Evolutionary conservation across 2,329 filamentous ascomycete species (phyloP).

Genomic region (Colletotrichum incanum): DNA sequence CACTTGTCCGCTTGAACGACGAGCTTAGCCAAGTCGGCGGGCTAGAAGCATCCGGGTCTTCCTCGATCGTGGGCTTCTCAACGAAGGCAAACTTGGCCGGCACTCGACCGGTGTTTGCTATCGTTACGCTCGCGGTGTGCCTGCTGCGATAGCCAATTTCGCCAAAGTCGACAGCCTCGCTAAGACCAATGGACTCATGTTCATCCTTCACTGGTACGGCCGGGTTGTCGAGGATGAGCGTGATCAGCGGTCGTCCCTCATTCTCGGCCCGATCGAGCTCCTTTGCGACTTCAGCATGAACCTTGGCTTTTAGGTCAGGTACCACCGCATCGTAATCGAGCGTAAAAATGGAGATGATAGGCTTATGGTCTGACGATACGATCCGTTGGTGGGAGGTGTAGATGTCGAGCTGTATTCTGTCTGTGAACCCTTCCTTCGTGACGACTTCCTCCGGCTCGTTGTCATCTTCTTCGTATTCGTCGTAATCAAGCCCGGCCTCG

Average conservation of each 20-base stretch:
- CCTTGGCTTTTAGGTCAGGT: constrained; percentile 84
- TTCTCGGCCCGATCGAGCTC: constrained; percentile 94
- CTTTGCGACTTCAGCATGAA: constrained; percentile 89
- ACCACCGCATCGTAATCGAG: constrained; percentile 90
- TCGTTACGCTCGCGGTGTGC: constrained; percentile 79
- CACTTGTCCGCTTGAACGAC: constrained; percentile 70
- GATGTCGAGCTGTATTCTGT: constrained; percentile 71
- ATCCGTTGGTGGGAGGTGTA: constrained; percentile 93
- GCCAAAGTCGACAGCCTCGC: constrained; percentile 83
- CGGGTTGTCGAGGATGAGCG: constrained; percentile 81
- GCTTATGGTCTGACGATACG: constrained; percentile 96
- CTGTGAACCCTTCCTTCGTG: constrained; percentile 71
- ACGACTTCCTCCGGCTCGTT: constrained; percentile 64
- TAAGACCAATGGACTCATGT: constrained; percentile 54
- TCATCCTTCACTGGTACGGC: constrained; percentile 49
- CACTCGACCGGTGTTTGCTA: constrained; percentile 93
- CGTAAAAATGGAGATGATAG: constrained; percentile 85
- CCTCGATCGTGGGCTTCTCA: constrained; percentile 73
- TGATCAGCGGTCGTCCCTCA: constrained; percentile 86
- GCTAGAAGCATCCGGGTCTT: constrained; percentile 54
- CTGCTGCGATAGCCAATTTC: constrained; percentile 78
- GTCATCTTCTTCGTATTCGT: constrained; percentile 68
- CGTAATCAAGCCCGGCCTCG: constrained; percentile 70
- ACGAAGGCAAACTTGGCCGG: constrained; percentile 86
- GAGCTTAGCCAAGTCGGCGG: constrained; percentile 80